Evolutionary conservation across 768 basidiomycete species (phyloP).

Genomic region (Boletus sp.): DNA sequence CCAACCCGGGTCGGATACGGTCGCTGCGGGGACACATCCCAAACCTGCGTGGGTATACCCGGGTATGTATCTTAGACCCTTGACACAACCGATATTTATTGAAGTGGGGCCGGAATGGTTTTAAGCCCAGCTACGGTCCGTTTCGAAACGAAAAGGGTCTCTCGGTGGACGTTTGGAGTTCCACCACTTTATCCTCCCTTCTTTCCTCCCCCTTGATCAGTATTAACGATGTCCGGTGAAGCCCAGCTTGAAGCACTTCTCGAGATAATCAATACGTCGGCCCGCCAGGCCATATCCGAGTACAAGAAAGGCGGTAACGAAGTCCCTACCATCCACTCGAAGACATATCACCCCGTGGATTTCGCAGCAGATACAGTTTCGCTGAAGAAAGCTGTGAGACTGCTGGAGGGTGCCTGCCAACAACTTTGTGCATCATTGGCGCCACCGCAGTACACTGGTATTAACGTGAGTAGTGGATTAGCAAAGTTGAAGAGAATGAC

Average conservation of each 20-base stretch:
- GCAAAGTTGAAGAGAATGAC: background rate
- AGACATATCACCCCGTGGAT: conserved; percentile 24
- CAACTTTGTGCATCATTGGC: conserved; percentile 26
- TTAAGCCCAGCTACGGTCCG: too few relatives aligned
- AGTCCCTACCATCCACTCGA: conserved; percentile 25
- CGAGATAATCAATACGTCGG: conserved; percentile 29
- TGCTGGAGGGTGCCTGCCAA: conserved; percentile 28
- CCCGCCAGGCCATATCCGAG: conserved; percentile 24
- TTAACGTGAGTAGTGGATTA: conserved; percentile 15
- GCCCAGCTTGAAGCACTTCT: too few relatives aligned
- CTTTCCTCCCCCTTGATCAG: too few relatives aligned
- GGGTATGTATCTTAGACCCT: too few relatives aligned
- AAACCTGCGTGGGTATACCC: too few relatives aligned
- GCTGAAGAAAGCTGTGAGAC: conserved; percentile 25
- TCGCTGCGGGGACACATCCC: too few relatives aligned
- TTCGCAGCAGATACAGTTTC: conserved; percentile 17
- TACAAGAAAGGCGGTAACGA: conserved; percentile 25
- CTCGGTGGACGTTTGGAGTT: too few relatives aligned
- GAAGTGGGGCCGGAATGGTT: too few relatives aligned
- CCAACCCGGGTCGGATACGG: too few relatives aligned
- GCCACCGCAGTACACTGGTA: conserved; percentile 29
- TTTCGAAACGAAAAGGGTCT: too few relatives aligned
- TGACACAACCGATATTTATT: too few relatives aligned
- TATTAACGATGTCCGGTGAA: conserved; percentile 19
- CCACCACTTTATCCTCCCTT: too few relatives aligned